Evolutionary conservation across 495 filamentous ascomycete species (phyloP).

Genomic region (Massariosphaeria phaeospora): DNA sequence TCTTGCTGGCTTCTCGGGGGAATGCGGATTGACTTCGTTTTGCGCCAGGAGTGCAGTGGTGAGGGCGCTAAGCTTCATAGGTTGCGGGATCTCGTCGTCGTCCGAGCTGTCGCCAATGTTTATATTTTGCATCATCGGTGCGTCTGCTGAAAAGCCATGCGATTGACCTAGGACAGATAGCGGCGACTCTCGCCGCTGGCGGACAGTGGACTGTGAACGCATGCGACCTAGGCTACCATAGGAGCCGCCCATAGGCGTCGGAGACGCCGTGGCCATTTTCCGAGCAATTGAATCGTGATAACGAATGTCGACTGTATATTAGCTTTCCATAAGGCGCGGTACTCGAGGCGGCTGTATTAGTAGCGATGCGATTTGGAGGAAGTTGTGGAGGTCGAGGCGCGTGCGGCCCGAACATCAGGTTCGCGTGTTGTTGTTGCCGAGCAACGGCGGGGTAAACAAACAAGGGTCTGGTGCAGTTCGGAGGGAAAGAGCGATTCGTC

Average conservation of each 20-base stretch:
- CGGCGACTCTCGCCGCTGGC: slow-evolving; percentile 36
- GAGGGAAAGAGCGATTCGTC: too few relatives aligned
- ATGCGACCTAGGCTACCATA: slow-evolving; percentile 21
- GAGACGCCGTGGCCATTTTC: slow-evolving; percentile 33
- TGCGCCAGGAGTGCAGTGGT: slow-evolving; percentile 41
- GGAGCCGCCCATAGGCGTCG: slow-evolving; percentile 31
- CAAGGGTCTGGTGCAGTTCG: too few relatives aligned
- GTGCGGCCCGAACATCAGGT: background rate
- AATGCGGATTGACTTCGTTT: slow-evolving; percentile 34
- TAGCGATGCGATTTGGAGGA: slow-evolving; percentile 25
- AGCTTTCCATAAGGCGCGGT: slow-evolving; percentile 32
- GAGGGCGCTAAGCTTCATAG: slow-evolving; percentile 42
- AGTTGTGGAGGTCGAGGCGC: slow-evolving; percentile 1
- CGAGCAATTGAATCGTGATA: slow-evolving; percentile 12
- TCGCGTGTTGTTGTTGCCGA: slow-evolving; percentile 11
- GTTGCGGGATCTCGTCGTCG: slow-evolving; percentile 41
- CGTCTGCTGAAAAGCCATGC: slow-evolving; percentile 36
- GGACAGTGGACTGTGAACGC: slow-evolving; percentile 24
- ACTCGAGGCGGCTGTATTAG: slow-evolving; percentile 16
- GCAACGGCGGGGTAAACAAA: slow-evolving; percentile 15
- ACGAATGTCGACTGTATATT: slow-evolving; percentile 31
- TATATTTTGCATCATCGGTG: slow-evolving; percentile 37
- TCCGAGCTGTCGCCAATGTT: slow-evolving; percentile 42
- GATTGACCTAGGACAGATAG: slow-evolving; percentile 35
- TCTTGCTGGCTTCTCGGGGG: slow-evolving; percentile 33